phyloP scores from a whole-genome alignment of 192 early-diverging fungal genomes.

The Helicostylum pulchrum region DNA sequence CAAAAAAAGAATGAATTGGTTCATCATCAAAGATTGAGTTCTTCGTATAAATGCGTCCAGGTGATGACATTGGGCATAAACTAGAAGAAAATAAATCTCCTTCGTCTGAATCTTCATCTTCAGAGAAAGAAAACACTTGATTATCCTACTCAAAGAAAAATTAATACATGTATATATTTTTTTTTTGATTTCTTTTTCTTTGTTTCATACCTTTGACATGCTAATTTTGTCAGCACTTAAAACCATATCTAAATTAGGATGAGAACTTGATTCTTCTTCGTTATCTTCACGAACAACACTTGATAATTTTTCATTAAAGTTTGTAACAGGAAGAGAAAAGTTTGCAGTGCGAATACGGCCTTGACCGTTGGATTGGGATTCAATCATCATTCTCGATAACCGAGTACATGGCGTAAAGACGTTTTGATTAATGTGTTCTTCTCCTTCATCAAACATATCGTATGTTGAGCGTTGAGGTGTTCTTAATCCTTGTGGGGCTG shows the following conservation, averaged over 20 bases:
- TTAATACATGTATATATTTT: too few species aligned
- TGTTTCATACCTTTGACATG: constrained; percentile 7
- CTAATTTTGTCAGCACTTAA: constrained; percentile 7
- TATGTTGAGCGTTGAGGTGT: background rate
- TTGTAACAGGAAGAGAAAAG: background rate
- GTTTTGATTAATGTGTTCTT: background rate
- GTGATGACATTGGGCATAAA: constrained; percentile 8
- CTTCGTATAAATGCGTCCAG: background rate
- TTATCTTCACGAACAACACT: background rate
- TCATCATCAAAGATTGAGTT: constrained; percentile 12
- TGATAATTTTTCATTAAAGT: constrained; percentile 9
- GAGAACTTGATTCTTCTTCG: background rate
- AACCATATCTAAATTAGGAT: constrained; percentile 8
- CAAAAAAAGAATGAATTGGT: background rate
- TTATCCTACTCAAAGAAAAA: background rate
- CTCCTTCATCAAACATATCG: background rate
- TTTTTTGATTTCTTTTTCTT: background rate
- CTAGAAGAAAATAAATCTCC: constrained; percentile 12
- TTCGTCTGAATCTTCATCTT: constrained; percentile 13
- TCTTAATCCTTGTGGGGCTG: background rate
- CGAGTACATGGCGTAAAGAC: constrained; percentile 15
- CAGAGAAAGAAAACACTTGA: background rate
- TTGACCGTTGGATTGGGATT: constrained; percentile 5
- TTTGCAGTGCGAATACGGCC: background rate
- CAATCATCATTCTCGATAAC: constrained; percentile 10